Conservation (phyloP, 495 filamentous ascomycete species). For the Beverwykella pulmonaria region DNA sequence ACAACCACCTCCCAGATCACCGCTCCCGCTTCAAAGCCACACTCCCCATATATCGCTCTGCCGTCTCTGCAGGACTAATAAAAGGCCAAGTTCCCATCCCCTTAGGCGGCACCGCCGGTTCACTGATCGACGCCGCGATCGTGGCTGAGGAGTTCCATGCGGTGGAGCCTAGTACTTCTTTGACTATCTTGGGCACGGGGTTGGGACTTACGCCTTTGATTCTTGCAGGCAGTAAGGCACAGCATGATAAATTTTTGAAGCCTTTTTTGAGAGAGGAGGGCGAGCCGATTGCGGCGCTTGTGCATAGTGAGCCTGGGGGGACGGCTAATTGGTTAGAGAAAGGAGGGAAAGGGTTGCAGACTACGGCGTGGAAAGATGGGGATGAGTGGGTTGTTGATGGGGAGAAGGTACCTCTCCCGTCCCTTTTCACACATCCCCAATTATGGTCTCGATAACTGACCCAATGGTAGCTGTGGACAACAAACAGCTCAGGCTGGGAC, state of each 20-base stretch:
- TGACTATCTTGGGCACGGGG: conserved; percentile 58
- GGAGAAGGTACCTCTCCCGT: conserved; percentile 49
- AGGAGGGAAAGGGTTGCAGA: conserved; percentile 53
- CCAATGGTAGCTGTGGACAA: conserved; percentile 53
- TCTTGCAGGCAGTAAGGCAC: conserved; percentile 48
- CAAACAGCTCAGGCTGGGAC: conserved; percentile 59
- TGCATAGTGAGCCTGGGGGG: conserved; percentile 56
- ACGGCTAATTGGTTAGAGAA: conserved; percentile 58
- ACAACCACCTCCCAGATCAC: conserved; percentile 42
- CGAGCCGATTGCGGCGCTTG: conserved; percentile 54
- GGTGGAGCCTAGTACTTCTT: conserved; percentile 51
- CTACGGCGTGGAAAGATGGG: conserved; percentile 53
- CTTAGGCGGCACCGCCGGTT: conserved; percentile 51
- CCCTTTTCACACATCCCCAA: too few relatives aligned
- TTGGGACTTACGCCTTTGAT: conserved; percentile 56
- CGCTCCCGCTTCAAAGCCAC: conserved; percentile 53
- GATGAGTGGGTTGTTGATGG: conserved; percentile 59
- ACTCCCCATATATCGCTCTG: conserved; percentile 50
- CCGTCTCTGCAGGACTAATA: conserved; percentile 51
- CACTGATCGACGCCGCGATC: conserved; percentile 53
- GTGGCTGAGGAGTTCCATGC: conserved; percentile 58
- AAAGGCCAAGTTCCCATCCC: conserved; percentile 51
- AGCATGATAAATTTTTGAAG: conserved; percentile 50
- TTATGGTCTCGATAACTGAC: too few relatives aligned
- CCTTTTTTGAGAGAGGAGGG: conserved; percentile 54